These are phyloP conservation scores for Rosellinia necatrix DNA, from an alignment of 2,329 filamentous ascomycete species.

Conservation along the genomic window DNA sequence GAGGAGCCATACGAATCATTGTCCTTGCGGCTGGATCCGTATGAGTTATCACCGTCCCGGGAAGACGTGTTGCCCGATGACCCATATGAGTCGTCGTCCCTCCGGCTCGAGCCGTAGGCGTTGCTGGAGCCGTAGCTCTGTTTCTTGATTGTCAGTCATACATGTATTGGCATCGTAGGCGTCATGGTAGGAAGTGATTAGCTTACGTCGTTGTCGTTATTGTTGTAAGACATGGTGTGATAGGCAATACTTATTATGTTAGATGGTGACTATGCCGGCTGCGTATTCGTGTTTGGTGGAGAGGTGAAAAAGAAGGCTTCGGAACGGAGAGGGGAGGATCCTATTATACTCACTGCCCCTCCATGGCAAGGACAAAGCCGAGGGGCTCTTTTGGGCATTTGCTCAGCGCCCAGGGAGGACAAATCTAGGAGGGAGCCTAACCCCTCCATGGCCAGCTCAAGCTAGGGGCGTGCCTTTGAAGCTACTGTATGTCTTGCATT, in stretches of 20 bases:
- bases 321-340: conserved; percentile 3
- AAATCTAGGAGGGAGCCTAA: conserved; percentile 23
- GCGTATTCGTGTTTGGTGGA: neutral
- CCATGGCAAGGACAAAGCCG: conserved; percentile 10
- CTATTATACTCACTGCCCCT: conserved; percentile 28
- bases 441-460: neutral
- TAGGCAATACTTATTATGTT: neutral
- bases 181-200: neutral
- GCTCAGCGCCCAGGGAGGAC: conserved; percentile 17
- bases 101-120: conserved; percentile 29
- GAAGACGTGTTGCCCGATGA: too few relatives aligned
- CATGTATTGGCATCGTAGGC: neutral
- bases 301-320: neutral
- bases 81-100: conserved; percentile 10
- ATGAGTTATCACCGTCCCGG: conserved; percentile 21
- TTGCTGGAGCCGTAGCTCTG: conserved; percentile 30
- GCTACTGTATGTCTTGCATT: conserved; percentile 15
- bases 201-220: conserved; percentile 44
- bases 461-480: conserved; percentile 13
- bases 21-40: conserved; percentile 22
- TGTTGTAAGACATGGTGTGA: conserved; percentile 51
- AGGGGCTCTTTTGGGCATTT: conserved; percentile 15
- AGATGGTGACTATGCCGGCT: neutral
- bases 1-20: conserved; percentile 19
- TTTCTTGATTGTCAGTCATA: conserved; percentile 13